A percentile compares a stretch with the other conserved stretches of the same genome.
These are phyloP conservation scores for Lagerstroemia speciosa DNA, from an alignment of 345 rosid species.

Conservation along the genomic window DNA sequence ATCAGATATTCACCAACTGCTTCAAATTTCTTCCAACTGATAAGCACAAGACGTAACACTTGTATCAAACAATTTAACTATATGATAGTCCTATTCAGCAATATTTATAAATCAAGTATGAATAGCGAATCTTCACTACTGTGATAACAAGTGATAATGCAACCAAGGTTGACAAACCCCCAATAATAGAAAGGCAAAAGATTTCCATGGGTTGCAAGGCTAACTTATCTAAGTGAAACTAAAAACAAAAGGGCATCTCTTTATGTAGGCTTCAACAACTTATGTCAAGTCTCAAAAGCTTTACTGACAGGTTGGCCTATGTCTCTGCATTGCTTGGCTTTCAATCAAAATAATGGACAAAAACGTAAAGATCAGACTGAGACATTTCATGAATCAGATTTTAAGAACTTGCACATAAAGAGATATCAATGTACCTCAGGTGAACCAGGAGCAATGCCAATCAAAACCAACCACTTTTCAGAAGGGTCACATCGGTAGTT, in stretches of 20 bases:
- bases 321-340: not conserved
- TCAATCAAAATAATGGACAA: not conserved
- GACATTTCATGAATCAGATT: not conserved
- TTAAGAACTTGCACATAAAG: not conserved
- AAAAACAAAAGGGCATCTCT: not conserved
- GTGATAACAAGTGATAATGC: not conserved
- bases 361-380: not conserved
- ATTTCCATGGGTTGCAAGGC: not conserved
- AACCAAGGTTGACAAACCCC: not conserved
- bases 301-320: not conserved
- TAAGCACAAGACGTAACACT: not conserved
- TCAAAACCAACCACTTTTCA: constrained; percentile 94
- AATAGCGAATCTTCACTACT: not conserved
- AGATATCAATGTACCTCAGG: constrained; percentile 59
- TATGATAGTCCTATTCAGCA: not conserved
- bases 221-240: not conserved
- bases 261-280: not conserved
- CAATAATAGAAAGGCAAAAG: not conserved
- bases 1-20: not conserved
- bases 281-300: not conserved
- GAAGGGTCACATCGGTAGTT: constrained; percentile 90
- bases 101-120: not conserved
- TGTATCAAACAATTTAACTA: not conserved
- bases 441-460: constrained; percentile 97
- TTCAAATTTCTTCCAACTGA: not conserved